Evolutionary conservation across 768 basidiomycete species (phyloP), one percentile per base, ranked within the genome.

Genomic region (Lactarius sanguifluus): DNA sequence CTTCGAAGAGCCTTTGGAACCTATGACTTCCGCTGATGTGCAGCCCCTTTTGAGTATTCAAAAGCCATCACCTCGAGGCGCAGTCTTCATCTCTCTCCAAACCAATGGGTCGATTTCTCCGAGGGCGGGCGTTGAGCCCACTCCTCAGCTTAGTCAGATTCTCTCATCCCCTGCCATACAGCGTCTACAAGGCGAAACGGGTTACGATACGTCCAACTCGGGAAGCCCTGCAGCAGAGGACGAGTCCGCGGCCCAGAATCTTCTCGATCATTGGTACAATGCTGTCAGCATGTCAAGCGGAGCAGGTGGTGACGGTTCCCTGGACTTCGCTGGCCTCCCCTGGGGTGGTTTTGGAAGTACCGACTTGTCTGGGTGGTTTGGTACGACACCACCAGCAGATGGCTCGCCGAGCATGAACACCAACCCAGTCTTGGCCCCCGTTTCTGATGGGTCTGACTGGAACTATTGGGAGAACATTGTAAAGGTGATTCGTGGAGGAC

Each of bases 221-320:
- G 84, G 83, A n/a, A 91, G 90, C 72, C 91, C 89, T 1, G 75
- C 74, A 59, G 81, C 79, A 64, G 87, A 82, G 54, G 92, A 92
- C 57, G 91, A 92, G 72, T 86, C 83, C 30, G 80, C 88, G 8
- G 91, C 91, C 4, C 92, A 94, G 72, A 84, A 84, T 13, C 75
- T 94, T 63, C 79, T 94, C 57, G 91, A 94, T 74, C 89, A 92
- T 68, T 94, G 92, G 92, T 90, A 86, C 72, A 88, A 87, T 68
- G 86, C 87, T n/a, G 84, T 92, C 69, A 89, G 85, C 72, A 89
- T 13, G 86, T 57, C 57, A 66, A 66, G 59, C 38, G 70, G 70
- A 20, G 65, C 65, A 36, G 70, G 70, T 34, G 57, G 65, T 13
- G 70, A 89, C 70, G 78, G 81, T 25, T 74, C 81, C 3, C 78